Conservation (phyloP, 2,329 filamentous ascomycete genomes). For the Aureobasidium mangrovei region DNA sequence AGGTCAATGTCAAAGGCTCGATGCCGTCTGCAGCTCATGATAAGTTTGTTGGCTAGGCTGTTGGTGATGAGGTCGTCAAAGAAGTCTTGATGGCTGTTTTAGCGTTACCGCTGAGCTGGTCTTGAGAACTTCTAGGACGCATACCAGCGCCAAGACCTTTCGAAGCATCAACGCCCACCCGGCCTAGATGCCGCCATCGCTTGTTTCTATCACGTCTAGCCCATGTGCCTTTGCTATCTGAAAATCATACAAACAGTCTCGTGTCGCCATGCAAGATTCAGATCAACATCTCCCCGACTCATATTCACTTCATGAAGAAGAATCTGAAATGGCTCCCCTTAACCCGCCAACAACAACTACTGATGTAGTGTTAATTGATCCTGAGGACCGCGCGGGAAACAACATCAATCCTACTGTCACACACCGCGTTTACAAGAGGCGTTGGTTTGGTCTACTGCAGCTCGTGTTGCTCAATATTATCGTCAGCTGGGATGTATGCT, state of each 20-base stretch:
- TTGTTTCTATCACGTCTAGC: not conserved
- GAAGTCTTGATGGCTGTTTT: too few species aligned
- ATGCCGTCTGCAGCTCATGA: too few species aligned
- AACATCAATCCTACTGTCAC: conserved; percentile 14
- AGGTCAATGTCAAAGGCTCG: too few species aligned
- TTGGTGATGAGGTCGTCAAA: too few species aligned
- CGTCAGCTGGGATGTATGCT: conserved; percentile 84
- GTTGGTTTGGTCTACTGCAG: conserved; percentile 81
- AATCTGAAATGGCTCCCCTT: conserved; percentile 3
- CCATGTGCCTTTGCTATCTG: not conserved
- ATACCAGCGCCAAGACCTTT: not conserved
- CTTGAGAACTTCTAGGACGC: not conserved
- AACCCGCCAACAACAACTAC: not conserved
- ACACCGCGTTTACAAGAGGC: conserved; percentile 62
- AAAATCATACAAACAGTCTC: not conserved
- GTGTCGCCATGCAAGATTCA: not conserved
- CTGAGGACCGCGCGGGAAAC: not conserved
- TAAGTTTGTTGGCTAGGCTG: too few species aligned
- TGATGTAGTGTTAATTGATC: not conserved
- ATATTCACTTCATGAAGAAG: not conserved
- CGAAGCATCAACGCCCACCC: not conserved
- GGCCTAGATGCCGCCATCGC: not conserved
- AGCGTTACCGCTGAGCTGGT: too few species aligned
- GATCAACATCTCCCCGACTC: not conserved
- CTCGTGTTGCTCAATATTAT: conserved; percentile 84